These are phyloP conservation scores for Platanus orientalis DNA, from an alignment of 164 flowering plant species.

Conservation along the genomic window DNA sequence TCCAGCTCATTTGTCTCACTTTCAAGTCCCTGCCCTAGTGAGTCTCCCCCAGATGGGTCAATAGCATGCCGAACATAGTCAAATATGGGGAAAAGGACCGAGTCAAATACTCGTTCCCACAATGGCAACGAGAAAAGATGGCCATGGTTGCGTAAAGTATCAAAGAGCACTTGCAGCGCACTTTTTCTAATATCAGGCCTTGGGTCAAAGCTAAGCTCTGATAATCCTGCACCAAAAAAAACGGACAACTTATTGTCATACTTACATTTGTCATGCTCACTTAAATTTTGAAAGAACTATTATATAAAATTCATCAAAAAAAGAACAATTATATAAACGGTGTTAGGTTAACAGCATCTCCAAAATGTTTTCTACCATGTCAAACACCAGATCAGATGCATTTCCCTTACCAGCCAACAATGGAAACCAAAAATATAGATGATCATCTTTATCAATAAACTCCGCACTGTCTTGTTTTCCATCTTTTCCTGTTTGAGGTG, in stretches of 20 bases:
- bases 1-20: constrained; percentile 61
- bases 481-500: constrained; percentile 52
- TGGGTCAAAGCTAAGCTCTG: constrained; percentile 98
- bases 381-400: constrained; percentile 9
- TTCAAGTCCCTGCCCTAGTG: constrained; percentile 43
- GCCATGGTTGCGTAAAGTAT: constrained; percentile 88
- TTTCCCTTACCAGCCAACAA: constrained; percentile 81
- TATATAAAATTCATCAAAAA: background rate
- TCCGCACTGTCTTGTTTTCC: constrained; percentile 54
- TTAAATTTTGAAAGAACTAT: background rate
- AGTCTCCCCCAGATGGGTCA: constrained; percentile 71
- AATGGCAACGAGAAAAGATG: constrained; percentile 86
- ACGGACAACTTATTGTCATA: background rate
- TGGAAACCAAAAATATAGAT: constrained; percentile 95
- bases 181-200: constrained; percentile 88
- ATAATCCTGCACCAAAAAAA: constrained; percentile 58
- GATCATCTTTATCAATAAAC: constrained; percentile 58
- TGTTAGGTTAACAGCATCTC: too few species aligned
- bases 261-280: background rate
- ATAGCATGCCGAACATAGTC: constrained; percentile 95
- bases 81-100: constrained; percentile 92
- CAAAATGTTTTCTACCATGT: background rate
- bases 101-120: constrained; percentile 95
- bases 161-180: constrained; percentile 91
- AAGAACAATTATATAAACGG: background rate